These are phyloP conservation scores for Pontederia crassipes DNA, from an alignment of 176 grass and related monocot genomes.

Conservation along the genomic window DNA sequence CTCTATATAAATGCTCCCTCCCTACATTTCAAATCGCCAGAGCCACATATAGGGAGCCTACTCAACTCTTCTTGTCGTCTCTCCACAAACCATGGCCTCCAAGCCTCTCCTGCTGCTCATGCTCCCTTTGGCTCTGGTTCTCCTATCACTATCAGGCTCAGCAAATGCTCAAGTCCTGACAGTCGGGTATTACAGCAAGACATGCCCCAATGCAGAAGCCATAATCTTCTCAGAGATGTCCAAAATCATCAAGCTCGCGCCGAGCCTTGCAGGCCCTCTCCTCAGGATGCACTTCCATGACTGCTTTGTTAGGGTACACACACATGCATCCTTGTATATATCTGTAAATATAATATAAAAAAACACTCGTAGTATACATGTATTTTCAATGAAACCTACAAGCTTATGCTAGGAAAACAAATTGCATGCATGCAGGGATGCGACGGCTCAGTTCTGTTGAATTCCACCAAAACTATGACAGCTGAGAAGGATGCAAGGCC, in stretches of 20 bases:
- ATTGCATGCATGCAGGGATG: conserved; percentile 49
- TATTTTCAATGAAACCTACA: neutral
- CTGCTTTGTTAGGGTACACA: conserved; percentile 75
- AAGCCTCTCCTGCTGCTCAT: conserved; percentile 27
- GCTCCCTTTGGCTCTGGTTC: conserved; percentile 14
- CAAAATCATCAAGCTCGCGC: conserved; percentile 35
- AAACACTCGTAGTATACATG: neutral
- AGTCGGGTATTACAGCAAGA: conserved; percentile 58
- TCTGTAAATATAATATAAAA: too few species aligned
- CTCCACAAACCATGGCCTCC: conserved; percentile 2
- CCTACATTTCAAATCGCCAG: neutral
- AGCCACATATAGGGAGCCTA: neutral
- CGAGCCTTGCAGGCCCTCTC: conserved; percentile 55
- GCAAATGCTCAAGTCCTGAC: conserved; percentile 32
- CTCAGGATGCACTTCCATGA: conserved; percentile 83
- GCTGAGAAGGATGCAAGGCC: conserved; percentile 56
- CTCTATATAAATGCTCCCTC: neutral
- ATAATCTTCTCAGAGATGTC: conserved; percentile 49
- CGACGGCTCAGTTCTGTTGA: conserved; percentile 63
- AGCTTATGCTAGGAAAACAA: conserved; percentile 6
- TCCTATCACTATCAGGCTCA: conserved; percentile 29
- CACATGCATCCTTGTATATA: neutral
- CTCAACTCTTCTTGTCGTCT: neutral
- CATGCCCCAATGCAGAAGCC: conserved; percentile 51
- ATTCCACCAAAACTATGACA: conserved; percentile 28